Conservation (phyloP, 1,284 basidiomycete genomes). For the Puccinia coronata region DNA sequence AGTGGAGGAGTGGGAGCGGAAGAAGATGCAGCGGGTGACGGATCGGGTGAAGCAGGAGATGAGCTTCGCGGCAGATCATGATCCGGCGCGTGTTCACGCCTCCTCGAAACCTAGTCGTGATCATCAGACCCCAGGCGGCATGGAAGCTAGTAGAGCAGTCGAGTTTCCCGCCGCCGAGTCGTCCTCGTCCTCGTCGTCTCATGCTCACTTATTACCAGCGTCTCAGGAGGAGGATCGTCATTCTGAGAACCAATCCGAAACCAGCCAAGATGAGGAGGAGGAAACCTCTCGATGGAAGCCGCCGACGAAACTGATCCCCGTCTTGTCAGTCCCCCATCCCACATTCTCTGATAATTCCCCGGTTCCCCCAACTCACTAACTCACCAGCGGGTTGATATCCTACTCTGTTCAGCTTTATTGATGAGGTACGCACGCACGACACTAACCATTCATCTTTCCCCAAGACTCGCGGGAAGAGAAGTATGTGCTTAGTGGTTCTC, state of each 20-base stretch:
- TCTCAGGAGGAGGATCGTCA: neutral
- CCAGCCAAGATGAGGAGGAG: neutral
- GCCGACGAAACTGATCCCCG: constrained; percentile 34
- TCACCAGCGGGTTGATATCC: too few relatives aligned
- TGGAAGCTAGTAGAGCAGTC: constrained; percentile 32
- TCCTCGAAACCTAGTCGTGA: neutral
- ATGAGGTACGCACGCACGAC: constrained; percentile 15
- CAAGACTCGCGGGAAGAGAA: neutral
- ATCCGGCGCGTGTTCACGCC: neutral
- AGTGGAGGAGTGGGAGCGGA: constrained; percentile 29
- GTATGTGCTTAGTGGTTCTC: neutral
- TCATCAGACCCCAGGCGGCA: neutral
- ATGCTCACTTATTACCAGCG: neutral
- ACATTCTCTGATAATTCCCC: too few relatives aligned
- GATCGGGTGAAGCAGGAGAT: neutral
- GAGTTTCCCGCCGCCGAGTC: constrained; percentile 10
- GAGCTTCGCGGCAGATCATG: neutral
- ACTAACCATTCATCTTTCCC: too few relatives aligned
- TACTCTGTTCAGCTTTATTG: constrained; percentile 22
- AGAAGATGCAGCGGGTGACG: neutral
- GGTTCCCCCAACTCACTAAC: too few relatives aligned
- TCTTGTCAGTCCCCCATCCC: constrained; percentile 28
- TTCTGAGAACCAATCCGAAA: neutral
- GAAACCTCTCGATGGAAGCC: constrained; percentile 32
- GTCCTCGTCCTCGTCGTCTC: too few relatives aligned